phyloP scores from a whole-genome alignment of 345 rosid species.

The Citrus cavaleriei region DNA sequence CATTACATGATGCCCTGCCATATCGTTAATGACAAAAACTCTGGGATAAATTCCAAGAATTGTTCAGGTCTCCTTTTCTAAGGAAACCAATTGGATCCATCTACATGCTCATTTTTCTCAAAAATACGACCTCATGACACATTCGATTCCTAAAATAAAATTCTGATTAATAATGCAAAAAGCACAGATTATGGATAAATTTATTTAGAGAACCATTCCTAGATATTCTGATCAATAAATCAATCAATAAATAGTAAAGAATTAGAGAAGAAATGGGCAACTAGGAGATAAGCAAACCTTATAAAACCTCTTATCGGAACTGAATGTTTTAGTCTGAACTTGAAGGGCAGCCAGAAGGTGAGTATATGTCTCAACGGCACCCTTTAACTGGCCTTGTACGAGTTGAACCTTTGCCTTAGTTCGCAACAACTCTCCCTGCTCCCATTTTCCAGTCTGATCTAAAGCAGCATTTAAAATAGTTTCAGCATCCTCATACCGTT shows the following conservation, averaged over 20 bases:
- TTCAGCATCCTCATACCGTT: constrained; percentile 57
- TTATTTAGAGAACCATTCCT: background rate
- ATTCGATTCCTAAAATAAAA: background rate
- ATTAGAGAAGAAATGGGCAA: background rate
- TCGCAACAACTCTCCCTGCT: constrained; percentile 76
- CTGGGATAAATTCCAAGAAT: background rate
- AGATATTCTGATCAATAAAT: background rate
- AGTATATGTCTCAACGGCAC: constrained; percentile 59
- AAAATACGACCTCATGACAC: background rate
- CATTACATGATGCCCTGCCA: background rate
- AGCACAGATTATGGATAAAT: background rate
- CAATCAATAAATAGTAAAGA: background rate
- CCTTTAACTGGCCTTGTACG: constrained; percentile 53
- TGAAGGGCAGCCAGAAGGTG: constrained; percentile 75
- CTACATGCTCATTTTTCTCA: background rate
- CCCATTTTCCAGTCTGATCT: constrained; percentile 76
- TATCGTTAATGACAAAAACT: background rate
- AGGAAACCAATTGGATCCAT: background rate
- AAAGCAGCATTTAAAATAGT: constrained; percentile 51
- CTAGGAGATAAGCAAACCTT: constrained; percentile 37
- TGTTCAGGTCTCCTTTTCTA: background rate
- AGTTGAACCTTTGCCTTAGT: constrained; percentile 72
- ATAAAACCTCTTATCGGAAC: constrained; percentile 35
- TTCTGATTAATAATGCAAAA: background rate
- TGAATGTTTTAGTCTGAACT: constrained; percentile 58